Evolutionary conservation across 225 moss, liverwort and hornwort genomes (phyloP).

Genomic region (Ulota crispa): DNA sequence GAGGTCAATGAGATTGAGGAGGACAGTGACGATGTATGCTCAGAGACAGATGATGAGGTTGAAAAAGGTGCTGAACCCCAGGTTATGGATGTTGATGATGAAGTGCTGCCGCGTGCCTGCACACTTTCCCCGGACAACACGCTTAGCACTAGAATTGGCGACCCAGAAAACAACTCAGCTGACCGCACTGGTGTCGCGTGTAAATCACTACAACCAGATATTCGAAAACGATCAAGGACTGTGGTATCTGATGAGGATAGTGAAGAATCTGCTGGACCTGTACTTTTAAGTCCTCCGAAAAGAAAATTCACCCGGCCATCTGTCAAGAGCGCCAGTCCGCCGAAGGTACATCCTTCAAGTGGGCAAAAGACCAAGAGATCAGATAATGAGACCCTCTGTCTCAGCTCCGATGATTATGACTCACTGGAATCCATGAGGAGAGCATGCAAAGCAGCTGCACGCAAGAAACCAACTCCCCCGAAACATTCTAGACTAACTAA

Average conservation of each 20-base stretch:
- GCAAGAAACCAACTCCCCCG: constrained; percentile 27
- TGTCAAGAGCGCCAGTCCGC: constrained; percentile 21
- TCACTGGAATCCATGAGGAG: constrained; percentile 31
- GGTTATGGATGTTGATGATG: constrained; percentile 46
- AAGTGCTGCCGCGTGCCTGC: constrained; percentile 21
- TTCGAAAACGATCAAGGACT: constrained; percentile 43
- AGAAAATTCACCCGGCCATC: constrained; percentile 24
- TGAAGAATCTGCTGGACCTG: constrained; percentile 41
- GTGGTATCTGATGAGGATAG: constrained; percentile 70
- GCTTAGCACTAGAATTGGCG: constrained; percentile 23
- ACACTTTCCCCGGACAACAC: constrained; percentile 20
- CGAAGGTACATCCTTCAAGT: constrained; percentile 10
- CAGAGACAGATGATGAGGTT: constrained; percentile 62
- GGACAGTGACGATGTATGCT: constrained; percentile 44
- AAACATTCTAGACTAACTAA: constrained; percentile 13
- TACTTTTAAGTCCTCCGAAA: constrained; percentile 31
- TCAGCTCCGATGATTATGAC: constrained; percentile 49
- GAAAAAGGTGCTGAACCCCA: constrained; percentile 34
- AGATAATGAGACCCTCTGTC: constrained; percentile 28
- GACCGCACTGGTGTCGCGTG: constrained; percentile 16
- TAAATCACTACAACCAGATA: constrained; percentile 30
- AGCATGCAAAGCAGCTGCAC: constrained; percentile 31
- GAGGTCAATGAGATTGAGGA: constrained; percentile 36
- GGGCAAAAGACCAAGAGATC: constrained; percentile 26
- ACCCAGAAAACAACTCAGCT: constrained; percentile 4